Evolutionary conservation across 1,284 basidiomycete species (phyloP).

Genomic region (Ganoderma sinense): DNA sequence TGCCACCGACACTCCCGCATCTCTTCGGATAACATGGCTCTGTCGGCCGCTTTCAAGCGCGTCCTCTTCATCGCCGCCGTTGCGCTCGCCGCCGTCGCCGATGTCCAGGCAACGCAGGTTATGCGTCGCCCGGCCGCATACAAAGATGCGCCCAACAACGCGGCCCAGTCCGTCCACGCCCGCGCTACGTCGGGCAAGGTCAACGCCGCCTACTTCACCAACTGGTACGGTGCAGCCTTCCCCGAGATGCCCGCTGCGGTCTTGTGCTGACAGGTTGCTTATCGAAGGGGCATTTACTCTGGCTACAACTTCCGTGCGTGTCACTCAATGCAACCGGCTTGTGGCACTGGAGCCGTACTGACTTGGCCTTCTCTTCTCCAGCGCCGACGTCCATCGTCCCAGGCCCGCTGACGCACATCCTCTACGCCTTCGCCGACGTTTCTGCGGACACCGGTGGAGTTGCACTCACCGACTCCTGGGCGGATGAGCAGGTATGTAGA

Average conservation of each 20-base stretch:
- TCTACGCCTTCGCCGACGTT: conserved; percentile 89
- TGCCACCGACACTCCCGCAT: conserved; percentile 5
- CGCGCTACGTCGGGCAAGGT: conserved; percentile 54
- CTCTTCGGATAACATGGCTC: conserved; percentile 30
- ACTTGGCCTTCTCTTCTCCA: conserved; percentile 40
- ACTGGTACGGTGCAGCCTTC: conserved; percentile 52
- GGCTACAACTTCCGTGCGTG: conserved; percentile 77
- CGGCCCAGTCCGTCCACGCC: conserved; percentile 51
- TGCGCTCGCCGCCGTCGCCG: conserved; percentile 34
- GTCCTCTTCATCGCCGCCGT: conserved; percentile 31
- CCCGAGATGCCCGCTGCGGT: background rate
- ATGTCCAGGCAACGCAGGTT: conserved; percentile 55
- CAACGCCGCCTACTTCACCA: conserved; percentile 71
- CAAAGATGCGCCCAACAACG: conserved; percentile 49
- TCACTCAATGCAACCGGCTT: background rate
- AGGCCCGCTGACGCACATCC: conserved; percentile 73
- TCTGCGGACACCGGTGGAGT: conserved; percentile 72
- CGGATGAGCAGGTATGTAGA: conserved; percentile 74
- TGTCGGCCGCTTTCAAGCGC: conserved; percentile 29
- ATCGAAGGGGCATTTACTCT: conserved; percentile 74
- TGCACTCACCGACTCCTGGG: conserved; percentile 80
- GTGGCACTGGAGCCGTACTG: background rate
- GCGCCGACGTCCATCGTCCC: conserved; percentile 66
- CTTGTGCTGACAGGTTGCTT: conserved; percentile 25
- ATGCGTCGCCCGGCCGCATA: conserved; percentile 63